Evolutionary conservation across 768 basidiomycete genomes (phyloP), one percentile per base, ranked within the genome.

Genomic region (Mycena venus): DNA sequence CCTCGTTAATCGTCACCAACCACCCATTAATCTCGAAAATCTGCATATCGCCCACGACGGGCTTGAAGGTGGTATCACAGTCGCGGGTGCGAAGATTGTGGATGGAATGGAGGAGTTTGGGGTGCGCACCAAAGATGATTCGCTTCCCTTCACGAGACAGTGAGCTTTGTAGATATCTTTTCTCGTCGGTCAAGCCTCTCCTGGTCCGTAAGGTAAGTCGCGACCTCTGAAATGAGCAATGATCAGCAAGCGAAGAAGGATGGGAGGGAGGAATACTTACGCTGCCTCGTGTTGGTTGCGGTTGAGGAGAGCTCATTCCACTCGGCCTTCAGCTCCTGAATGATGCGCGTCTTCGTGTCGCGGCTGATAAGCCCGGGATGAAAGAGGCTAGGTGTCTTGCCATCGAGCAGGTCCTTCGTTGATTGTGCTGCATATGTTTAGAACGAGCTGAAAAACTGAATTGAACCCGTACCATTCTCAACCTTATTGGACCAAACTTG

Each of bases 21-120:
- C 71, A 73, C 42, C 62, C 64, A 44, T 73, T 73, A 17, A 73
- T 60, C 36, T 73, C 71, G 58, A 59, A 67, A 60, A 73, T 73
- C 38, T 66, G 51, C 71, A 73, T 73, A 0, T 53, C 42, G 1
- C 53, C 56, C 15, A 32, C 63, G 5, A 72, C 53, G 31, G 63
- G 70, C 17, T 72, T 72, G 63, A 72, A 72, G 23, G 70, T 65
- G 40, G 70, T 72, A 51, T 72, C 70, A 23, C 63, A 72, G 63
- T 72, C 70, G 47, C 65, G 70, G 34, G 70, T 72, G 11, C 70
- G 63, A 31, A 59, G 60, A 38, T 62, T 34, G 32, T 72, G 70
- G 34, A 72, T 72, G 25, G 32, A 65, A 17, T 21, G 14, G 25
- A 72, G 51, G 2, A 72, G 44, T 23, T 64, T 62, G 27, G n/a